Base-by-base conservation (phyloP, 2,329 filamentous ascomycete genomes). In the Ceratocystis huliohia region DNA sequence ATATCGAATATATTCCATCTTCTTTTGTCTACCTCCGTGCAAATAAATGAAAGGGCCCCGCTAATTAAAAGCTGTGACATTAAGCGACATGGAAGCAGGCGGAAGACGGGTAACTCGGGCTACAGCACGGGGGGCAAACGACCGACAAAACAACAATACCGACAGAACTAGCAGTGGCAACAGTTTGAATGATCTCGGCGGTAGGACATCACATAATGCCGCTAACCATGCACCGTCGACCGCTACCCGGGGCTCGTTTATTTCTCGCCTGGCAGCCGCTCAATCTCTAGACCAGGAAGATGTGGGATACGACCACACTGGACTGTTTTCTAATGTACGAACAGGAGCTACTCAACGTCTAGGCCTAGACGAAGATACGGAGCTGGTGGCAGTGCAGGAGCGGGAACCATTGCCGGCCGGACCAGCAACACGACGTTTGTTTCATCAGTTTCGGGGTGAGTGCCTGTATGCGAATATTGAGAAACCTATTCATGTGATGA, bases 371-470 rank as follows among this genome's bases (percentile, higher is more conserved):
- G 62, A 65, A 20, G 61, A 64, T 7, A 41, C 65, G 2, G 66
- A 67, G 7, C 33, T 30, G 30, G 28, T 48, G 25, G 33, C n/a
- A 22, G 22, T 56, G 53, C 66, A 63, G n/a, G 48, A 30, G 17
- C 53, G 59, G 37, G 48, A 37, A n/a, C 13, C 33, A 33, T 25
- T 65, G n/a, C 15, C 41, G n/a, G 45, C 59, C 41, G 56, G 33
- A 22, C 41, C 64, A 46, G 59, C 63, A 10, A 50, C 64, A 20
- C 63, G 66, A 41, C 45, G 66, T 33, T 53, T 66, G 37, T 66
- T 66, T 53, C 64, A 68, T 59, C 59, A 63, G 61, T 64, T 63
- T 46, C 56, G 61, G 37, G 65, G 65, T 67, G 56, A 67, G 65
- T 64, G 8, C 2, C 25, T 17, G 20, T 5, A 48, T 48, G 44